Evolutionary conservation across 257 asterid genomes (phyloP), one percentile per base, ranked within the genome.

Genomic region (Plectranthus barbatus): DNA sequence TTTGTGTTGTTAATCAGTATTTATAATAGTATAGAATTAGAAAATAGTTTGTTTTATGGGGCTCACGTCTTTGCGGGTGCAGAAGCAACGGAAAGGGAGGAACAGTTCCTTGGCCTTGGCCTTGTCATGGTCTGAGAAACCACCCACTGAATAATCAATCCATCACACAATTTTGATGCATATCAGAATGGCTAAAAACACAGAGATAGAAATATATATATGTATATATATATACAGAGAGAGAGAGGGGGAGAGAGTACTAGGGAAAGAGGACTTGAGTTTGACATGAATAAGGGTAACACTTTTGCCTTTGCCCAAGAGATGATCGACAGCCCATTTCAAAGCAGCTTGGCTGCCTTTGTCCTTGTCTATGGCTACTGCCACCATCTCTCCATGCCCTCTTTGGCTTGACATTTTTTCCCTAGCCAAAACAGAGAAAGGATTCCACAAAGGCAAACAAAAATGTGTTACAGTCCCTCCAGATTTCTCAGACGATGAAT

Each of bases 291-390:
- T 72, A 66, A 93, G 87, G 23, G 94, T 80, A 50, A 90, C 89
- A 68, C 13, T 49, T 83, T 87, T 83, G 72, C 91, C 95, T 70
- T 77, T 90, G 70, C 76, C 77, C 66, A 87, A 73, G 67, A 90
- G 84, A 81, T 80, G 36, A 46, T 93, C 99, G 39, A 81, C 84
- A n/a, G 97, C 96, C 99, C 99, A 93, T 90, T 87, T 93, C 78
- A 93, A 60, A n/a, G 97, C 97, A 79, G 74, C 76, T 72, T 90
- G 97, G 90, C 99, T 93, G 14, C 83, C 88, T 80, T 93, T 93
- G 60, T 90, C 96, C 68, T 85, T 93, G 71, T 93, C 96, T 3
- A 90, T 90, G 48, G 96, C 96, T 14, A 88, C 91, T 12, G 73
- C 94, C 1, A 86, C 88, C 71, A 64, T 67, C 60, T 80, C 94